Evolutionary conservation across 192 early-diverging fungal species (phyloP).

Genomic region (Umbelopsis vinacea): DNA sequence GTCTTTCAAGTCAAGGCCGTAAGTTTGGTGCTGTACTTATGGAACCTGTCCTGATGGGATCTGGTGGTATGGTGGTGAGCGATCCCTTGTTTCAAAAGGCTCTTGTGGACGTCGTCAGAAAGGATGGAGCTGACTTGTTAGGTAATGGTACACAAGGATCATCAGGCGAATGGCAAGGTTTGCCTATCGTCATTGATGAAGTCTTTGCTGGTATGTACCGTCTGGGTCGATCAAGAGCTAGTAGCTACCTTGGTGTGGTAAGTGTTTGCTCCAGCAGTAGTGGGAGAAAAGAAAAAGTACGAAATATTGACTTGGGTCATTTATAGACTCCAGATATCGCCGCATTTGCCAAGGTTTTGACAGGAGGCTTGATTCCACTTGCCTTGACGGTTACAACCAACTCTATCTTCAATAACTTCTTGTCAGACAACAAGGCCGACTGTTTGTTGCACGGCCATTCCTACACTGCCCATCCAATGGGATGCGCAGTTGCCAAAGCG

Average conservation of each 20-base stretch:
- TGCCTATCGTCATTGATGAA: conserved; percentile 84
- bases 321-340: conserved; percentile 72
- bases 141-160: conserved; percentile 37
- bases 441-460: conserved; percentile 83
- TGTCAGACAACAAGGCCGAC: conserved; percentile 64
- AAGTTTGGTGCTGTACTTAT: conserved; percentile 67
- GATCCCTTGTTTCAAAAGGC: conserved; percentile 78
- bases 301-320: neutral
- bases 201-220: conserved; percentile 79
- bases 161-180: conserved; percentile 47
- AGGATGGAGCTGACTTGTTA: conserved; percentile 31
- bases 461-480: conserved; percentile 84
- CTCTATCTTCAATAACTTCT: conserved; percentile 70
- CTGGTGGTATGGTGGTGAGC: conserved; percentile 85
- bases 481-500: conserved; percentile 69
- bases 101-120: conserved; percentile 59
- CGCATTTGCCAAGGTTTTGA: conserved; percentile 77
- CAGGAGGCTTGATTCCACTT: conserved; percentile 74
- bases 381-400: conserved; percentile 68
- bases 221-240: conserved; percentile 60
- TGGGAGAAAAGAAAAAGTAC: neutral
- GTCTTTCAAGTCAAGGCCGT: conserved; percentile 43
- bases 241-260: conserved; percentile 64
- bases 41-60: conserved; percentile 82
- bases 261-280: conserved; percentile 24